Conservation (phyloP, 2,329 filamentous ascomycete genomes). For the Sporothrix brasiliensis region DNA sequence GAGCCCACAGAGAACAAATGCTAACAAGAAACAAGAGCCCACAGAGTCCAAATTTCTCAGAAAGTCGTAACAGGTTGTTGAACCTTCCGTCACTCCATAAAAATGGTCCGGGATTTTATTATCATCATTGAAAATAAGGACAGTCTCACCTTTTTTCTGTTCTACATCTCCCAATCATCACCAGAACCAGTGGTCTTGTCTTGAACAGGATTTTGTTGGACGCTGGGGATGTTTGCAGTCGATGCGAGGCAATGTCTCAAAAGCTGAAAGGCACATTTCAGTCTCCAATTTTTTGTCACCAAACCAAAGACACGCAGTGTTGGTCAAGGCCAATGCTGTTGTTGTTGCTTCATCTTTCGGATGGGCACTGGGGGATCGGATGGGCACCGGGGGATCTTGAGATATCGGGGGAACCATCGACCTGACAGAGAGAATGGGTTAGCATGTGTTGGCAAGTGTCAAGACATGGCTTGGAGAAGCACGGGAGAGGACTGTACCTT, state of each 20-base stretch:
- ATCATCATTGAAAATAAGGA: neutral
- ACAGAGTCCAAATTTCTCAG: neutral
- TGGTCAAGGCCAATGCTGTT: constrained; percentile 8
- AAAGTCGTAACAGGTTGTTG: neutral
- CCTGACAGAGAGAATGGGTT: constrained; percentile 2
- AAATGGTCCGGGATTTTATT: neutral
- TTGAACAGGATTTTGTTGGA: constrained; percentile 10
- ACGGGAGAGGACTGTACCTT: neutral
- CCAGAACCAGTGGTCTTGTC: constrained; percentile 6
- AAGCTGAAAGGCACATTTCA: neutral
- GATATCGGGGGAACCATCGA: neutral
- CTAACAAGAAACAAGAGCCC: neutral
- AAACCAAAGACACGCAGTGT: constrained; percentile 10
- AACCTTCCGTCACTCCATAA: too few species aligned
- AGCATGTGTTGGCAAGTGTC: constrained; percentile 16
- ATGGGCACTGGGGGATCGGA: constrained; percentile 10
- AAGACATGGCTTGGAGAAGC: constrained; percentile 4
- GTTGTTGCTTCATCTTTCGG: neutral
- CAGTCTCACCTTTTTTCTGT: constrained; percentile 6
- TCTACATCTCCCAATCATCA: neutral
- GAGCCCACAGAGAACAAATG: neutral
- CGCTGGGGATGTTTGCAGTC: constrained; percentile 13
- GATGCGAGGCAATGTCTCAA: neutral
- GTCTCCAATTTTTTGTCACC: constrained; percentile 4
- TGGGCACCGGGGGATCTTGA: neutral